These are phyloP conservation scores for Simplicillium aogashimaense DNA, from an alignment of 2,329 filamentous ascomycete species.

Conservation along the genomic window DNA sequence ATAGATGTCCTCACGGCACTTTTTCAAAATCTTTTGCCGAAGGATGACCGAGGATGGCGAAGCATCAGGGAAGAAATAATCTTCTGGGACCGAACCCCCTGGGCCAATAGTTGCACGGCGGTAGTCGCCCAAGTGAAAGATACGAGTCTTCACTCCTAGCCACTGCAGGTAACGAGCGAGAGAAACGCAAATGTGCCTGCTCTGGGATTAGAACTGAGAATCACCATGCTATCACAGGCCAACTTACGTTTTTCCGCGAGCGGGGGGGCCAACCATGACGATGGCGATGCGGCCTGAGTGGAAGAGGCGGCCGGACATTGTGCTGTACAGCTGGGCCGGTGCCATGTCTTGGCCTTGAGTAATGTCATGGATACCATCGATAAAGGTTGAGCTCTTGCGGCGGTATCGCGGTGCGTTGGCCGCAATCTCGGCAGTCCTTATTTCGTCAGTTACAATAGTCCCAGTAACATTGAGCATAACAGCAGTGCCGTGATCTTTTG, in stretches of 20 bases:
- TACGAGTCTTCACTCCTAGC: slow-evolving; percentile 95
- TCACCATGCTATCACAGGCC: too few species aligned
- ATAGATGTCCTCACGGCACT: slow-evolving; percentile 94
- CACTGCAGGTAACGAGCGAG: slow-evolving; percentile 90
- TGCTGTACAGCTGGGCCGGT: slow-evolving; percentile 94
- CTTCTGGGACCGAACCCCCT: slow-evolving; percentile 78
- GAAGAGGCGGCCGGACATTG: slow-evolving; percentile 92
- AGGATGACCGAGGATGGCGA: slow-evolving; percentile 87
- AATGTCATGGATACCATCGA: slow-evolving; percentile 93
- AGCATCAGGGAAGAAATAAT: slow-evolving; percentile 96
- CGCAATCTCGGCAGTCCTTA: slow-evolving; percentile 81
- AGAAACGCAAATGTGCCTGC: slow-evolving; percentile 86
- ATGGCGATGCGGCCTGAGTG: slow-evolving; percentile 97
- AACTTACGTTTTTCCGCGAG: slow-evolving; percentile 83
- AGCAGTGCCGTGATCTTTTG: too few species aligned
- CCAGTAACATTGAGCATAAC: too few species aligned
- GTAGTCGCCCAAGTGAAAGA: slow-evolving; percentile 96
- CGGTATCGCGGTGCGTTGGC: slow-evolving; percentile 84
- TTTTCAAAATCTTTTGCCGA: slow-evolving; percentile 94
- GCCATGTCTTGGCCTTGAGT: slow-evolving; percentile 74
- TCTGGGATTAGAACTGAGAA: not conserved
- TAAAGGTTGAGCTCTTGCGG: slow-evolving; percentile 88
- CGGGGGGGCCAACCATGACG: slow-evolving; percentile 89
- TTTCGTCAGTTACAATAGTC: slow-evolving; percentile 15
- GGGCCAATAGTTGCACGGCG: slow-evolving; percentile 81